phyloP scores from a whole-genome alignment of 2,329 filamentous ascomycete species.

The Pseudogymnoascus sp. region DNA sequence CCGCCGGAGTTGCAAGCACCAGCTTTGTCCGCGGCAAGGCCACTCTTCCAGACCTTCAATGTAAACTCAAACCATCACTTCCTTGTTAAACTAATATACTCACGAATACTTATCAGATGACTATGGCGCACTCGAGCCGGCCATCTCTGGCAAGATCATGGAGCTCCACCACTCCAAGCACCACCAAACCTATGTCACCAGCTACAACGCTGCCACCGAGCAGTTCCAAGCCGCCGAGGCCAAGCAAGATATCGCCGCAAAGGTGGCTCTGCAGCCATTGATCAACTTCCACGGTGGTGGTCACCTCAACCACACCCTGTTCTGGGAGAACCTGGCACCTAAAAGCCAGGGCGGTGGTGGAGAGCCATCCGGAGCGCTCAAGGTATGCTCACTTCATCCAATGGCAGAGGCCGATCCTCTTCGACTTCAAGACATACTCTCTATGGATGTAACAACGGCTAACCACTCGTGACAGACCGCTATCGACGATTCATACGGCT shows the following conservation, averaged over 20 bases:
- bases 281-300: conserved; percentile 63
- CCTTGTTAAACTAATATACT: not conserved
- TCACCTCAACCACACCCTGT: conserved; percentile 60
- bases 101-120: conserved; percentile 55
- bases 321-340: conserved; percentile 65
- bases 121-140: conserved; percentile 85
- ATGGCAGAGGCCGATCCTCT: conserved; percentile 20
- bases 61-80: conserved; percentile 39
- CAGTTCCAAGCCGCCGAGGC: conserved; percentile 54
- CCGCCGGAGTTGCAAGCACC: conserved; percentile 60
- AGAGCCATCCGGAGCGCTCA: conserved; percentile 45
- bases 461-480: conserved; percentile 21
- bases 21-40: conserved; percentile 81
- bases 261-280: conserved; percentile 48
- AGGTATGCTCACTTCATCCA: conserved; percentile 25
- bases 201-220: conserved; percentile 73
- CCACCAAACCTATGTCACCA: conserved; percentile 89
- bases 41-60: conserved; percentile 81
- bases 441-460: conserved; percentile 18
- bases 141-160: conserved; percentile 88
- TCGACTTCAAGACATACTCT: no score
- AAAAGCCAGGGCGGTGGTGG: conserved; percentile 57
- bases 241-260: conserved; percentile 43
- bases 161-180: conserved; percentile 91
- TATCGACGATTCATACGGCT: conserved; percentile 38